A percentile compares a stretch with the other conserved stretches of the same genome.
These are phyloP conservation scores for Pinus albicaulis DNA, from an alignment of 75 land plant species.

Conservation along the genomic window DNA sequence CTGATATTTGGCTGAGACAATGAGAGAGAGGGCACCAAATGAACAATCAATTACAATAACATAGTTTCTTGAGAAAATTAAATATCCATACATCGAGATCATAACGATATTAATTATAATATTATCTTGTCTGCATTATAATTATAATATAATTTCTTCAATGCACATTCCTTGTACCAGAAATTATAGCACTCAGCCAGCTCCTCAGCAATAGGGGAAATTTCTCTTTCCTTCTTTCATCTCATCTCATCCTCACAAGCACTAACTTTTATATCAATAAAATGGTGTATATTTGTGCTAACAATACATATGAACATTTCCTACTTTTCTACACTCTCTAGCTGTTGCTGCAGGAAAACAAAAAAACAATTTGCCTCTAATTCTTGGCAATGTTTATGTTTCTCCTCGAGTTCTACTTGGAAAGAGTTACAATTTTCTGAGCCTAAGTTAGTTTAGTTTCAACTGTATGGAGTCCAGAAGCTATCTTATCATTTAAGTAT, in stretches of 20 bases:
- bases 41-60: too few relatives aligned
- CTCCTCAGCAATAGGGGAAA: constrained; percentile 67
- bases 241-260: neutral
- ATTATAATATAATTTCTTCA: neutral
- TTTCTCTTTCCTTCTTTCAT: constrained; percentile 66
- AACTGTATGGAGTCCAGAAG: constrained; percentile 30
- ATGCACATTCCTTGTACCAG: constrained; percentile 28
- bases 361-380: constrained; percentile 63
- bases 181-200: constrained; percentile 83
- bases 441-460: constrained; percentile 34
- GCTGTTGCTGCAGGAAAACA: constrained; percentile 55
- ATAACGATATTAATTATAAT: too few relatives aligned
- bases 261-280: neutral
- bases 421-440: constrained; percentile 54
- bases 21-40: too few relatives aligned
- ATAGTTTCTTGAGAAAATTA: too few relatives aligned
- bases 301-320: neutral
- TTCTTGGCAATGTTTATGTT: constrained; percentile 44
- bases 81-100: too few relatives aligned
- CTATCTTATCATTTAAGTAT: constrained; percentile 36
- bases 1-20: too few relatives aligned
- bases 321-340: constrained; percentile 35
- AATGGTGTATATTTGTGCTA: neutral
- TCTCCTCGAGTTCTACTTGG: constrained; percentile 69
- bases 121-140: too few relatives aligned